Conservation (phyloP, 176 grass and related monocot genomes). For the Bothriochloa decipiens region DNA sequence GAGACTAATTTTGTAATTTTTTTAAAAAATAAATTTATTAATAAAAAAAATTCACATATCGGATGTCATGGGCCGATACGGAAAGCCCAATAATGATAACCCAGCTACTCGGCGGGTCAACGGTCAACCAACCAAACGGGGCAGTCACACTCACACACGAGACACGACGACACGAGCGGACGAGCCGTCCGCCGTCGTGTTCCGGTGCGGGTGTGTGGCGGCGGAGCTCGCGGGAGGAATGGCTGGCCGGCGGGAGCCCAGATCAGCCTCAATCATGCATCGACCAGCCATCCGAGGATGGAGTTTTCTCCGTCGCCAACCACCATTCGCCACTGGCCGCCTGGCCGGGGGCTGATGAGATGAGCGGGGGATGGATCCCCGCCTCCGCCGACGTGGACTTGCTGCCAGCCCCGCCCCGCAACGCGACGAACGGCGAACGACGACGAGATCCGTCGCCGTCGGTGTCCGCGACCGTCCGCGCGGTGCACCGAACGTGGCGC, state of each 20-base stretch:
- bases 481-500: slow-evolving; percentile 44
- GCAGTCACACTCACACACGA: background rate
- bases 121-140: background rate
- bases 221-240: slow-evolving; percentile 22
- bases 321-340: background rate
- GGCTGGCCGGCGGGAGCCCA: slow-evolving; percentile 39
- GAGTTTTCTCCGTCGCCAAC: slow-evolving; percentile 40
- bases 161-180: background rate
- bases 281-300: background rate
- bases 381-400: slow-evolving; percentile 22
- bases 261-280: slow-evolving; percentile 19
- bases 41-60: no score
- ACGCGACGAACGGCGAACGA: slow-evolving; percentile 30
- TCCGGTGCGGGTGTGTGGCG: slow-evolving; percentile 26
- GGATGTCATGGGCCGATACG: background rate
- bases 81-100: background rate
- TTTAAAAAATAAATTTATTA: no score
- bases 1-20: no score
- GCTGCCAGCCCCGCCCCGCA: slow-evolving; percentile 23
- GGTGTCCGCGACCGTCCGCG: slow-evolving; percentile 10
- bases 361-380: no score
- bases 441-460: background rate
- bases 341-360: background rate
- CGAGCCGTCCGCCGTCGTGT: background rate
- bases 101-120: background rate